Conservation (phyloP, 1,139 yeast species). For the Lodderomyces parapsilosis region DNA sequence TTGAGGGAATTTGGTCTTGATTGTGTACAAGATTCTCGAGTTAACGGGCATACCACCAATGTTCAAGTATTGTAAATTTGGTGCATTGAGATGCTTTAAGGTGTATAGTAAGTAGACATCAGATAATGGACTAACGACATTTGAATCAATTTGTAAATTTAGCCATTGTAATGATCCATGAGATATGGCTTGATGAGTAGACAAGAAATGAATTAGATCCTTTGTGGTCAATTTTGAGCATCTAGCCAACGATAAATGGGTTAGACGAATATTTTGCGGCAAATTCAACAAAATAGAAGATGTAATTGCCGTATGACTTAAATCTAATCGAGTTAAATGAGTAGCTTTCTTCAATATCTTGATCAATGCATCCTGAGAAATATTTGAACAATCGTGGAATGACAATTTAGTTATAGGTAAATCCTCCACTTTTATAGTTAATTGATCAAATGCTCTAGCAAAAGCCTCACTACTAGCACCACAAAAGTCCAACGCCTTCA, state of each 20-base stretch:
- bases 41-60: constrained; percentile 75
- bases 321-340: constrained; percentile 66
- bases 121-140: constrained; percentile 62
- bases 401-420: constrained; percentile 55
- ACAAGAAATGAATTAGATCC: constrained; percentile 68
- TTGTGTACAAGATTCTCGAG: constrained; percentile 50
- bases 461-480: constrained; percentile 75
- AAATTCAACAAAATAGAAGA: constrained; percentile 51
- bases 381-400: constrained; percentile 84
- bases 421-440: constrained; percentile 24
- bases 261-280: constrained; percentile 55
- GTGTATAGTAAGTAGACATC: constrained; percentile 59
- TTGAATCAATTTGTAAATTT: constrained; percentile 69
- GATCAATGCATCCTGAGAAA: constrained; percentile 56
- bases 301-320: constrained; percentile 77
- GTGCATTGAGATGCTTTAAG: constrained; percentile 53
- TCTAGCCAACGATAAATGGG: constrained; percentile 77
- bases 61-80: constrained; percentile 56
- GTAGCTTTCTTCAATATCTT: constrained; percentile 58
- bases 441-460: constrained; percentile 56
- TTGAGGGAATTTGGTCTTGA: constrained; percentile 52
- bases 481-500: constrained; percentile 81
- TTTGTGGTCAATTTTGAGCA: constrained; percentile 77
- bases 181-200: constrained; percentile 69
- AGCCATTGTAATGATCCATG: constrained; percentile 67